A percentile compares a stretch with the other conserved stretches of the same genome.
These are phyloP conservation scores for Arthrobotrys musiformis DNA, from an alignment of 2,329 filamentous ascomycete genomes.

Conservation along the genomic window DNA sequence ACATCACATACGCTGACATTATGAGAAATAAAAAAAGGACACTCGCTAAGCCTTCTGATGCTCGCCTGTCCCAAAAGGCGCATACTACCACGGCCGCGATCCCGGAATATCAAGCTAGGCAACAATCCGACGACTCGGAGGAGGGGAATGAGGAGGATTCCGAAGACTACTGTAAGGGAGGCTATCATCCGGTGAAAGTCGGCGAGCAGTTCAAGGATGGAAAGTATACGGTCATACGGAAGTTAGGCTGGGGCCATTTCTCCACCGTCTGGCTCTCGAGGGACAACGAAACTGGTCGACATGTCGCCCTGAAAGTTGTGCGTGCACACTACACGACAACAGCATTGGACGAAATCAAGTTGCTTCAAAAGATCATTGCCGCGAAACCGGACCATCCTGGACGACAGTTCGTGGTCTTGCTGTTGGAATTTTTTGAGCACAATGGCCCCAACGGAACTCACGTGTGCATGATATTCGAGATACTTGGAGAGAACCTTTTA, in stretches of 20 bases:
- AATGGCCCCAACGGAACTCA: slow-evolving; percentile 96
- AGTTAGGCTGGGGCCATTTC: slow-evolving; percentile 75
- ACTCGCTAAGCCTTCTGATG: slow-evolving; percentile 62
- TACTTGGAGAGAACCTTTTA: slow-evolving; percentile 92
- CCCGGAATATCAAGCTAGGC: slow-evolving; percentile 72
- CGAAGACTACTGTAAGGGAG: slow-evolving; percentile 99
- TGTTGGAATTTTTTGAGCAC: slow-evolving; percentile 93
- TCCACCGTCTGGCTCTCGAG: slow-evolving; percentile 69
- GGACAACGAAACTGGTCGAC: slow-evolving; percentile 88
- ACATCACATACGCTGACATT: slow-evolving; percentile 34
- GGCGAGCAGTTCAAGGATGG: slow-evolving; percentile 98
- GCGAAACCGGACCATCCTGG: slow-evolving; percentile 95
- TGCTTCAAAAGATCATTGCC: slow-evolving; percentile 94
- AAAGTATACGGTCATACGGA: slow-evolving; percentile 95
- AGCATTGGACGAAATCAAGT: slow-evolving; percentile 97
- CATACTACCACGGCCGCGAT: slow-evolving; percentile 63
- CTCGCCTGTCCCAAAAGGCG: slow-evolving; percentile 67
- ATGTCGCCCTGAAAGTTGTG: slow-evolving; percentile 97
- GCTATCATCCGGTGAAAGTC: slow-evolving; percentile 93
- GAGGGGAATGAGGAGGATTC: slow-evolving; percentile 94
- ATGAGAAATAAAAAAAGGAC: slow-evolving; percentile 53
- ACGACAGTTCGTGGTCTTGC: slow-evolving; percentile 91
- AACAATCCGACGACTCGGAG: slow-evolving; percentile 75
- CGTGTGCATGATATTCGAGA: slow-evolving; percentile 99
- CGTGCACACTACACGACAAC: slow-evolving; percentile 99